Conservation (phyloP, 2,329 filamentous ascomycete species). For the Eutypa lata region DNA sequence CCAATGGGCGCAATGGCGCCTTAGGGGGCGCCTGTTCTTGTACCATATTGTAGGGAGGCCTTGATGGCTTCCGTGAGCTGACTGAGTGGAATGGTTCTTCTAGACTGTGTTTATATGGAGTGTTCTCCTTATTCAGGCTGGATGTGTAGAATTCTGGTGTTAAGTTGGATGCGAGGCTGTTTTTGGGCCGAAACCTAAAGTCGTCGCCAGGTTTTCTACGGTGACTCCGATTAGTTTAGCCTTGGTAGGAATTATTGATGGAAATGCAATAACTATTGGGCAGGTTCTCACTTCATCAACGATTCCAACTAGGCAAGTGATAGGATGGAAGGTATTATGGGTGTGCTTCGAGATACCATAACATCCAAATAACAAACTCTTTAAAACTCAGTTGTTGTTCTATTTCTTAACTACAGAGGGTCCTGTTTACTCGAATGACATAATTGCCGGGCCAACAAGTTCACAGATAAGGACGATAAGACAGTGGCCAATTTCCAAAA, state of each 20-base stretch:
- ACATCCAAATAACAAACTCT: too few species aligned
- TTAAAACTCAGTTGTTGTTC: background rate
- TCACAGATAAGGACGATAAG: background rate
- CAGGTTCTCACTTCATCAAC: too few species aligned
- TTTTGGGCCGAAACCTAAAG: conserved; percentile 29
- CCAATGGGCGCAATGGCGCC: conserved; percentile 38
- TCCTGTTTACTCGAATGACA: conserved; percentile 2
- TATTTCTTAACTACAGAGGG: background rate
- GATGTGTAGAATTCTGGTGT: conserved; percentile 15
- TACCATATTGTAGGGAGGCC: conserved; percentile 35
- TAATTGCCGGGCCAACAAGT: conserved; percentile 3
- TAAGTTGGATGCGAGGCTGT: conserved; percentile 25
- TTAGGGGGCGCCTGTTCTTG: conserved; percentile 45
- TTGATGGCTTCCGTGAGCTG: conserved; percentile 1
- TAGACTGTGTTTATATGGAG: background rate
- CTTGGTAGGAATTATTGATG: conserved; percentile 1
- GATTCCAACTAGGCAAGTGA: too few species aligned
- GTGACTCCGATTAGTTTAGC: conserved; percentile 5
- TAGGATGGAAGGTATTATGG: too few species aligned
- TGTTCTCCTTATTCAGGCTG: conserved; percentile 1
- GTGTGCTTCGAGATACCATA: too few species aligned
- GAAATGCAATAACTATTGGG: background rate
- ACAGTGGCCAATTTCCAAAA: too few species aligned
- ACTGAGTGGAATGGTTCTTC: background rate
- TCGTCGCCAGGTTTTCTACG: conserved; percentile 28